Percentiles rank a stretch among this genome's conserved stretches.
These are phyloP conservation scores for Backusella luteola DNA, from an alignment of 192 early-diverging fungal species.

Conservation along the genomic window DNA sequence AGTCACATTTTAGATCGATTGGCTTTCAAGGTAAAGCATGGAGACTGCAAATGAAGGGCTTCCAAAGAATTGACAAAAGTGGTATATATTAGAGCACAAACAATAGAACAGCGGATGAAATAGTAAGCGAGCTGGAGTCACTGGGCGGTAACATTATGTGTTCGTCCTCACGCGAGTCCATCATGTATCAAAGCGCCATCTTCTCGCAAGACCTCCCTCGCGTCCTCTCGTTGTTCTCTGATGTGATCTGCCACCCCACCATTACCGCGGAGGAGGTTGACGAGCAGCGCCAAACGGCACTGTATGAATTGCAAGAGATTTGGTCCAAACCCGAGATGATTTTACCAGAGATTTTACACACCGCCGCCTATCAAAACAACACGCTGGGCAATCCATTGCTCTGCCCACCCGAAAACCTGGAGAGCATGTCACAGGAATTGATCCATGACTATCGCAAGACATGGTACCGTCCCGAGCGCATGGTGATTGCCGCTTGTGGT, in stretches of 20 bases:
- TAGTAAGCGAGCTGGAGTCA: conserved; percentile 77
- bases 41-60: not conserved
- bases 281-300: conserved; percentile 70
- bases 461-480: conserved; percentile 91
- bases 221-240: conserved; percentile 73
- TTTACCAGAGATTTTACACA: conserved; percentile 86
- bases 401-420: conserved; percentile 67
- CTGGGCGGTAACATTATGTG: conserved; percentile 91
- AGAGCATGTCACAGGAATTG: conserved; percentile 61
- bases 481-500: conserved; percentile 87
- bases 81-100: conserved; percentile 56
- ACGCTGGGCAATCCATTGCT: conserved; percentile 82
- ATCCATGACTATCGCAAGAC: conserved; percentile 70
- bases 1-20: conserved; percentile 88
- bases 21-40: conserved; percentile 79
- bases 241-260: conserved; percentile 76
- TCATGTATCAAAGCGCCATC: conserved; percentile 94
- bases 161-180: conserved; percentile 86
- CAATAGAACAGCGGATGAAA: conserved; percentile 62
- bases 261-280: conserved; percentile 78
- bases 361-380: conserved; percentile 72
- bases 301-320: conserved; percentile 89
- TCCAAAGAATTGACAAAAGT: not conserved
- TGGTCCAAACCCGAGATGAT: conserved; percentile 82
- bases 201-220: conserved; percentile 78